Evolutionary conservation across 805 yeast species (phyloP).

Genomic region (Candida argentea): DNA sequence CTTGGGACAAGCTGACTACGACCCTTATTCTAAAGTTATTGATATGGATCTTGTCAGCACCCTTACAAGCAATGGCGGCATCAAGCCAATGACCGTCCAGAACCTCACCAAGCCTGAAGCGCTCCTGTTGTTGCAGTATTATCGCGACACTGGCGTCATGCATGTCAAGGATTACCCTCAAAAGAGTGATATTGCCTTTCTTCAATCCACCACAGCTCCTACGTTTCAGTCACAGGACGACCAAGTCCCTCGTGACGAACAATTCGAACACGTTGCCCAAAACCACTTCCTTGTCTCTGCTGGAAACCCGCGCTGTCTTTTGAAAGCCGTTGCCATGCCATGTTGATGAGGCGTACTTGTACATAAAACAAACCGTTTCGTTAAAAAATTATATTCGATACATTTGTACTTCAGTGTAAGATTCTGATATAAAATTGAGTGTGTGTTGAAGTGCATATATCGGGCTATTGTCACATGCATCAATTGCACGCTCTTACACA

Average conservation of each 20-base stretch:
- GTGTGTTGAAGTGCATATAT: too few relatives aligned
- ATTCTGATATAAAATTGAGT: too few relatives aligned
- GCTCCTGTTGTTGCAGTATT: constrained; percentile 21
- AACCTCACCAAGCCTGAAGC: constrained; percentile 23
- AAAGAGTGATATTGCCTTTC: too few relatives aligned
- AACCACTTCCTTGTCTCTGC: constrained; percentile 22
- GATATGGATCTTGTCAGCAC: constrained; percentile 46
- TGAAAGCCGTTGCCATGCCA: constrained; percentile 19
- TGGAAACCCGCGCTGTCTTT: constrained; percentile 30
- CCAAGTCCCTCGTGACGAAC: too few relatives aligned
- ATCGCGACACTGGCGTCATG: constrained; percentile 22
- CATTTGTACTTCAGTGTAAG: too few relatives aligned
- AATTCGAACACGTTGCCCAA: constrained; percentile 20
- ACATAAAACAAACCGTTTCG: constrained; percentile 1
- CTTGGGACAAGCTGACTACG: constrained; percentile 39
- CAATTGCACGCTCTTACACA: too few relatives aligned
- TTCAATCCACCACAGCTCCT: constrained; percentile 8
- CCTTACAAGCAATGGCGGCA: constrained; percentile 29
- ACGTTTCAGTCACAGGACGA: too few relatives aligned
- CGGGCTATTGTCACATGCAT: too few relatives aligned
- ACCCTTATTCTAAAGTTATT: constrained; percentile 47
- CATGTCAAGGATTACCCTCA: constrained; percentile 23
- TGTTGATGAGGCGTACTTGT: constrained; percentile 3
- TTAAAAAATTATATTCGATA: too few relatives aligned
- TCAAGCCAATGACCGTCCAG: constrained; percentile 15